These are phyloP conservation scores for Pseudogymnoascus sp. DNA, from an alignment of 2,329 filamentous ascomycete species.

Conservation along the genomic window DNA sequence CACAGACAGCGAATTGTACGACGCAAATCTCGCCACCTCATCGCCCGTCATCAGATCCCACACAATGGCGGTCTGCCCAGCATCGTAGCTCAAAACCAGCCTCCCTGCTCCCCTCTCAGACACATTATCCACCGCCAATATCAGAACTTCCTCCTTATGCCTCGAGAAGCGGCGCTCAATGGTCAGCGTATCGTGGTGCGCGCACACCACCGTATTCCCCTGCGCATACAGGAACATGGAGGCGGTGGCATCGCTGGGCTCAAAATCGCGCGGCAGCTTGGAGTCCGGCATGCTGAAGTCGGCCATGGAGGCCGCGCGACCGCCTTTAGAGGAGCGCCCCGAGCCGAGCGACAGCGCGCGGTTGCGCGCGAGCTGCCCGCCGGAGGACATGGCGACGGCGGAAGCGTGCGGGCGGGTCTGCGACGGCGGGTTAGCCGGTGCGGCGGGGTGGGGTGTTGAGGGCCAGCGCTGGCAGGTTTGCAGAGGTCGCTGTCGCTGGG, in stretches of 20 bases:
- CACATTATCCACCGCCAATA: conserved; percentile 83
- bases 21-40: conserved; percentile 84
- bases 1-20: conserved; percentile 76
- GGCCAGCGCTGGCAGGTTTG: background rate
- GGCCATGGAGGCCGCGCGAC: conserved; percentile 37
- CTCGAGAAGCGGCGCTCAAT: conserved; percentile 79
- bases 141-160: conserved; percentile 73
- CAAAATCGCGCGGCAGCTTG: conserved; percentile 53
- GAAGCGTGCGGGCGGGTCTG: conserved; percentile 13
- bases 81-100: conserved; percentile 87
- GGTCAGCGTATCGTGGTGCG: conserved; percentile 85
- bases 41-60: conserved; percentile 93
- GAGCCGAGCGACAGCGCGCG: conserved; percentile 53
- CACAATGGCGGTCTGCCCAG: conserved; percentile 82
- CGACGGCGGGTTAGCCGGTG: conserved; percentile 25
- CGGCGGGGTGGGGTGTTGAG: conserved; percentile 17
- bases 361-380: conserved; percentile 47
- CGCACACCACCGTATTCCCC: conserved; percentile 71
- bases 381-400: conserved; percentile 48
- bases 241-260: conserved; percentile 83
- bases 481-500: conserved; percentile 9
- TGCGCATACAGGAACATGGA: conserved; percentile 87
- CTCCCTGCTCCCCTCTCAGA: conserved; percentile 80
- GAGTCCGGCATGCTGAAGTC: conserved; percentile 47
- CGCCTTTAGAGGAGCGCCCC: conserved; percentile 44